These are phyloP conservation scores for Luzula sylvatica DNA, from an alignment of 176 grass and related monocot genomes.

Conservation along the genomic window DNA sequence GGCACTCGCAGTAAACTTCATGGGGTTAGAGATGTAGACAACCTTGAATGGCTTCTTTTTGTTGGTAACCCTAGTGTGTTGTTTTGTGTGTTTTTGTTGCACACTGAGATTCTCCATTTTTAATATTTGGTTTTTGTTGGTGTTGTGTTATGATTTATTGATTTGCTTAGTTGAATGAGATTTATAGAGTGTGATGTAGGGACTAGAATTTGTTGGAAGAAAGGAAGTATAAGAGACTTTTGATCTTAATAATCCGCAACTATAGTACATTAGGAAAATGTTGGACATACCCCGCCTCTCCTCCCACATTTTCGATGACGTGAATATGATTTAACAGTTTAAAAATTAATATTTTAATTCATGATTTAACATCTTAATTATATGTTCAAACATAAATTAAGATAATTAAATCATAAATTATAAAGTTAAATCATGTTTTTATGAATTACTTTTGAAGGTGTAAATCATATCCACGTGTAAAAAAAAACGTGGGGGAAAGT, in stretches of 20 bases:
- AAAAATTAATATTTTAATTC: too few relatives aligned
- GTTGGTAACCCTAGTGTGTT: background rate
- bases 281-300: too few relatives aligned
- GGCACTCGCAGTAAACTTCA: constrained; percentile 55
- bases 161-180: background rate
- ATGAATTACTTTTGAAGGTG: background rate
- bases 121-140: too few relatives aligned
- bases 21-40: constrained; percentile 78
- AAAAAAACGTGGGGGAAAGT: background rate
- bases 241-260: background rate
- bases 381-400: too few relatives aligned
- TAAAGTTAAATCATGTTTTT: background rate
- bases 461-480: background rate
- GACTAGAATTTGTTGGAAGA: background rate
- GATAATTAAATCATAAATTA: too few relatives aligned
- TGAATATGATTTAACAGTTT: too few relatives aligned
- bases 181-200: background rate
- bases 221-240: background rate
- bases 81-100: constrained; percentile 19
- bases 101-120: constrained; percentile 7
- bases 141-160: too few relatives aligned
- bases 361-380: too few relatives aligned
- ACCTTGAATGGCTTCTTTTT: constrained; percentile 42
- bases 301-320: too few relatives aligned
- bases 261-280: too few relatives aligned